A percentile compares a stretch with the other conserved stretches of the same genome.
Conservation (phyloP, 2,329 filamentous ascomycete species). For the Aspergillus ruber region DNA sequence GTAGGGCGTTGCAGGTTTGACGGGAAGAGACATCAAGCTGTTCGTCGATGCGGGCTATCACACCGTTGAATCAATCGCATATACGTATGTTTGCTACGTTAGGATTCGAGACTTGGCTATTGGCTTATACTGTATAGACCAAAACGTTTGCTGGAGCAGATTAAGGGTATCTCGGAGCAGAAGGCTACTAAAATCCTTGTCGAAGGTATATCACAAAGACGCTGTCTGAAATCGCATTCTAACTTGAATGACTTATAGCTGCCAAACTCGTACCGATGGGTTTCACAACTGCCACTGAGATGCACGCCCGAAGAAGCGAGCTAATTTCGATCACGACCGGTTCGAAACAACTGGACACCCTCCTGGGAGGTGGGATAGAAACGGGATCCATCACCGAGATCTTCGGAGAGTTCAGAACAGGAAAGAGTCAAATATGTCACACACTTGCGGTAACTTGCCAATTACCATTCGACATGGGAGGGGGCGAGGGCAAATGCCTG, state of each 20-base stretch:
- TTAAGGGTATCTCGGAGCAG: slow-evolving; percentile 96
- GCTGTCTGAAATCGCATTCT: background rate
- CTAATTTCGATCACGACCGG: slow-evolving; percentile 97
- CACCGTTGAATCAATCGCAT: slow-evolving; percentile 92
- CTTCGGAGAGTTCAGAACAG: slow-evolving; percentile 95
- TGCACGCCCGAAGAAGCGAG: slow-evolving; percentile 94
- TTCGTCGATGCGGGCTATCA: slow-evolving; percentile 88
- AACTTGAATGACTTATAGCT: slow-evolving; percentile 46
- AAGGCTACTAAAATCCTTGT: slow-evolving; percentile 87
- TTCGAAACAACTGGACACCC: slow-evolving; percentile 92
- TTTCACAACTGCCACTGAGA: slow-evolving; percentile 97
- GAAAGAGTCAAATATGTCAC: slow-evolving; percentile 98
- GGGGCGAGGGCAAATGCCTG: slow-evolving; percentile 94
- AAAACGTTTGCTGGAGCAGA: slow-evolving; percentile 74
- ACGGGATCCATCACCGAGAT: slow-evolving; percentile 97
- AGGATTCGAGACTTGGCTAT: background rate
- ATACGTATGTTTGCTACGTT: slow-evolving; percentile 56
- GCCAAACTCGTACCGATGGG: slow-evolving; percentile 97
- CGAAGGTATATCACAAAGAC: slow-evolving; percentile 61
- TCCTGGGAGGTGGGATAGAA: slow-evolving; percentile 89
- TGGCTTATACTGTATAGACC: slow-evolving; percentile 40
- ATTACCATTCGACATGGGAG: slow-evolving; percentile 96
- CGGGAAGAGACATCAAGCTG: slow-evolving; percentile 91
- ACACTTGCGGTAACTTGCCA: slow-evolving; percentile 98
- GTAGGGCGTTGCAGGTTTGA: slow-evolving; percentile 82